These are phyloP conservation scores for Austroboletus olivaceoglutinosus DNA, from an alignment of 1,284 basidiomycete genomes.

Conservation along the genomic window DNA sequence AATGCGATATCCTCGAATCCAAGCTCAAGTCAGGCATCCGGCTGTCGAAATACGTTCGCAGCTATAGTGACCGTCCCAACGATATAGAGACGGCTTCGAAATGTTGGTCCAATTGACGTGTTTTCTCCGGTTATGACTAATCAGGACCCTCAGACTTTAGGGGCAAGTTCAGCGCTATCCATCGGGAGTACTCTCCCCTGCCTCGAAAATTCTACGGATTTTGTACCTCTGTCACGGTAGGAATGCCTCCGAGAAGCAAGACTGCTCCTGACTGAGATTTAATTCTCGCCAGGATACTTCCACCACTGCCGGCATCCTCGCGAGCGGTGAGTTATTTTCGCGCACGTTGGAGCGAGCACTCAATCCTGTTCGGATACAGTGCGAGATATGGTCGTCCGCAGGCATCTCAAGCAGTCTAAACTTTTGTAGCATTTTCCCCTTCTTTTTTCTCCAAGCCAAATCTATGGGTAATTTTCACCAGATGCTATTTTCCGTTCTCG, in stretches of 20 bases:
- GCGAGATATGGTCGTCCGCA: slow-evolving; percentile 38
- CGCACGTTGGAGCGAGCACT: background rate
- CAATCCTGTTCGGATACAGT: slow-evolving; percentile 22
- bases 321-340: slow-evolving; percentile 53
- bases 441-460: background rate
- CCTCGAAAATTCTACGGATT: slow-evolving; percentile 79
- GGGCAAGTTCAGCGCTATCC: slow-evolving; percentile 74
- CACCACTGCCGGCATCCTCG: slow-evolving; percentile 74
- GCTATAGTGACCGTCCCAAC: slow-evolving; percentile 70
- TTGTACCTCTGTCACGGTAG: slow-evolving; percentile 72
- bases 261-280: slow-evolving; percentile 3
- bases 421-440: slow-evolving; percentile 39
- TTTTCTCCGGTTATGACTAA: background rate
- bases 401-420: slow-evolving; percentile 53
- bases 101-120: slow-evolving; percentile 42
- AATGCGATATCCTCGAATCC: slow-evolving; percentile 69
- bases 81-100: slow-evolving; percentile 70
- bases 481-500: too few species aligned
- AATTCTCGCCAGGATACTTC: slow-evolving; percentile 53
- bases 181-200: slow-evolving; percentile 70
- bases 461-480: slow-evolving; percentile 8
- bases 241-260: background rate
- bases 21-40: slow-evolving; percentile 63
- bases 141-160: slow-evolving; percentile 53
- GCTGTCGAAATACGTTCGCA: slow-evolving; percentile 67